These are phyloP conservation scores for Adansonia gregorii DNA, from an alignment of 441 rosid genomes.

Conservation along the genomic window DNA sequence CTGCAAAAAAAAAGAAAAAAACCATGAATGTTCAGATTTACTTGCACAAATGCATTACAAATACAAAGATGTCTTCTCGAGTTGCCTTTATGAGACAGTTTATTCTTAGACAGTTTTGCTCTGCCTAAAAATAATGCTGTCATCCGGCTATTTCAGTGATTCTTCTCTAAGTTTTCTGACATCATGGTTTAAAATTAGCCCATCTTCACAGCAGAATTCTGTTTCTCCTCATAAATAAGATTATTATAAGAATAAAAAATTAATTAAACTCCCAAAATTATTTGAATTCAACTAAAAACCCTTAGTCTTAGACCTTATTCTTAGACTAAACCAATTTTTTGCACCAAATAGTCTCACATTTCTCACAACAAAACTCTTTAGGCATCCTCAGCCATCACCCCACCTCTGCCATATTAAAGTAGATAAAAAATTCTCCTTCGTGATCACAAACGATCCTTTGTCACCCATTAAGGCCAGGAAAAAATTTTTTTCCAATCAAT, in stretches of 20 bases:
- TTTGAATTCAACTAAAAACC: constrained; percentile 4
- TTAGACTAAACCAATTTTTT: neutral
- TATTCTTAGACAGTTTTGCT: neutral
- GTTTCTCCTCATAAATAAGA: constrained; percentile 6
- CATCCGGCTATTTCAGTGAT: neutral
- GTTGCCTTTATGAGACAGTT: neutral
- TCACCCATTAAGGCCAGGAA: neutral
- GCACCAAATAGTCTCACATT: neutral
- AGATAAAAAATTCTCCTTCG: neutral
- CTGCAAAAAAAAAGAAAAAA: constrained; percentile 46
- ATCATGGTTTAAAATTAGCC: neutral
- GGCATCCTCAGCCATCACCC: neutral
- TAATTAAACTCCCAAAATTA: neutral
- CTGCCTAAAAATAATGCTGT: neutral
- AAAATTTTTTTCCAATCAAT: neutral
- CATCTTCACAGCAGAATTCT: neutral
- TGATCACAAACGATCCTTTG: neutral
- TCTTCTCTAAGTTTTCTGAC: neutral
- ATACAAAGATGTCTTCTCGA: neutral
- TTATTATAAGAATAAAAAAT: neutral
- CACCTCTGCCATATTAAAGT: neutral
- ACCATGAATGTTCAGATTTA: neutral
- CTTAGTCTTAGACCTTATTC: neutral
- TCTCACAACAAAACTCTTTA: neutral
- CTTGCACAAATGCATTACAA: neutral